Percentiles rank a stretch among this genome's conserved stretches.
Evolutionary conservation across 305 asterid species (phyloP).

Genomic region (Fraxinus baroniana): DNA sequence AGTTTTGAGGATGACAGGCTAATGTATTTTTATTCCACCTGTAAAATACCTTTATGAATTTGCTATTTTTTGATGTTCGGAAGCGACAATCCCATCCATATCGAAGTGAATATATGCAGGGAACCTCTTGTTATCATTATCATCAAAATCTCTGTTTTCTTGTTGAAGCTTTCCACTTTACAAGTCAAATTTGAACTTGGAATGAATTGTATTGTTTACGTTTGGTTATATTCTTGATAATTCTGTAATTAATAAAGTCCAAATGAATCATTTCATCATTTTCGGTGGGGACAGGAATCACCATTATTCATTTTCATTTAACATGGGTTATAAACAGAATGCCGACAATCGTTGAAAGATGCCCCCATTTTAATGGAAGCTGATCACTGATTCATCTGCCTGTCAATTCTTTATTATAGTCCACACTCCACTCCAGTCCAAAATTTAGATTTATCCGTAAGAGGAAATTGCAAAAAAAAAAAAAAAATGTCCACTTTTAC

Average conservation of each 20-base stretch:
- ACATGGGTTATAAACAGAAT: neutral
- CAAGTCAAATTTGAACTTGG: constrained; percentile 12
- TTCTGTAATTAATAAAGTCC: neutral
- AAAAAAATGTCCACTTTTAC: no score
- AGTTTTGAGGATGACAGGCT: constrained; percentile 4
- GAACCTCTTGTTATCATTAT: neutral
- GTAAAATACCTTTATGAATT: neutral
- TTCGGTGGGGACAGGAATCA: no score
- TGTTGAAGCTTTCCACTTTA: constrained; percentile 11
- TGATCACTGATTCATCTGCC: neutral
- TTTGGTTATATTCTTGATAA: neutral
- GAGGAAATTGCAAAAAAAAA: no score
- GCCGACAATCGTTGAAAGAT: neutral
- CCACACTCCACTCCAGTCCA: neutral
- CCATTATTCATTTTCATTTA: neutral
- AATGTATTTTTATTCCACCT: constrained; percentile 8
- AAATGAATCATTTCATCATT: no score
- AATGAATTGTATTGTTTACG: neutral
- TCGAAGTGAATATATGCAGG: neutral
- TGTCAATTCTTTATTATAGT: neutral
- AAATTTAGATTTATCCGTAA: neutral
- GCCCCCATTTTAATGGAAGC: neutral
- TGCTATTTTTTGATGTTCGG: neutral
- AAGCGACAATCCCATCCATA: constrained; percentile 17
- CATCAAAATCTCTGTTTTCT: constrained; percentile 15